phyloP scores from a whole-genome alignment of 2,329 filamentous ascomycete genomes.

The Sporothrix humicola region DNA sequence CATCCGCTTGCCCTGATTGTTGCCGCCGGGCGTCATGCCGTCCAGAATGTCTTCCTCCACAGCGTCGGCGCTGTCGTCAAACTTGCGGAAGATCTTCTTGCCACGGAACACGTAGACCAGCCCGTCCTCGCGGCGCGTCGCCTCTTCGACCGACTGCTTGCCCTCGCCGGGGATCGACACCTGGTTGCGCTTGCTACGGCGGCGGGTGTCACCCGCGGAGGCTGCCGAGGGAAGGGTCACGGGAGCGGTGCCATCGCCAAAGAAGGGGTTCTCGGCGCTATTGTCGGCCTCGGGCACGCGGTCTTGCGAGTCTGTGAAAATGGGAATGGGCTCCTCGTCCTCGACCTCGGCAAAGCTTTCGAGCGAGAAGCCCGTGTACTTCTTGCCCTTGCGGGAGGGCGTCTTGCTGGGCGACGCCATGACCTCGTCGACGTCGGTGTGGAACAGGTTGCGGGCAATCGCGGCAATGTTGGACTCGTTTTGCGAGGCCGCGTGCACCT shows the following conservation, averaged over 20 bases:
- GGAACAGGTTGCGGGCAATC: slow-evolving; percentile 67
- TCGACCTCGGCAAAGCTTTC: slow-evolving; percentile 65
- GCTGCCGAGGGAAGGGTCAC: neutral
- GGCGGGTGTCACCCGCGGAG: slow-evolving; percentile 45
- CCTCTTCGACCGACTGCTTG: slow-evolving; percentile 65
- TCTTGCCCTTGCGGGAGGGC: slow-evolving; percentile 55
- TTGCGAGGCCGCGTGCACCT: slow-evolving; percentile 58
- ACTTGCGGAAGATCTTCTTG: slow-evolving; percentile 78
- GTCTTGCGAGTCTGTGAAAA: slow-evolving; percentile 82
- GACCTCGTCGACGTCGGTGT: slow-evolving; percentile 61
- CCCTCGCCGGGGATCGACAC: slow-evolving; percentile 64
- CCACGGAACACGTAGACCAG: slow-evolving; percentile 80
- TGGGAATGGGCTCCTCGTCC: slow-evolving; percentile 66
- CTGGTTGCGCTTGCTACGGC: slow-evolving; percentile 61
- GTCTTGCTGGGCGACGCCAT: slow-evolving; percentile 63
- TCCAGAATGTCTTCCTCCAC: slow-evolving; percentile 40
- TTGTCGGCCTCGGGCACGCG: slow-evolving; percentile 70
- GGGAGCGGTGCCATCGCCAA: slow-evolving; percentile 51
- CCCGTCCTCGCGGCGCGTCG: slow-evolving; percentile 70
- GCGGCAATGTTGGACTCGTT: slow-evolving; percentile 57
- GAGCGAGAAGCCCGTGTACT: slow-evolving; percentile 60
- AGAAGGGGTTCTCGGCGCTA: slow-evolving; percentile 75
- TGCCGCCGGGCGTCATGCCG: slow-evolving; percentile 48
- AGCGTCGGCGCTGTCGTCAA: slow-evolving; percentile 47
- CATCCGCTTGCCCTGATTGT: slow-evolving; percentile 28